These are phyloP conservation scores for Penicillium expansum DNA, from an alignment of 2,329 filamentous ascomycete genomes.

Conservation along the genomic window DNA sequence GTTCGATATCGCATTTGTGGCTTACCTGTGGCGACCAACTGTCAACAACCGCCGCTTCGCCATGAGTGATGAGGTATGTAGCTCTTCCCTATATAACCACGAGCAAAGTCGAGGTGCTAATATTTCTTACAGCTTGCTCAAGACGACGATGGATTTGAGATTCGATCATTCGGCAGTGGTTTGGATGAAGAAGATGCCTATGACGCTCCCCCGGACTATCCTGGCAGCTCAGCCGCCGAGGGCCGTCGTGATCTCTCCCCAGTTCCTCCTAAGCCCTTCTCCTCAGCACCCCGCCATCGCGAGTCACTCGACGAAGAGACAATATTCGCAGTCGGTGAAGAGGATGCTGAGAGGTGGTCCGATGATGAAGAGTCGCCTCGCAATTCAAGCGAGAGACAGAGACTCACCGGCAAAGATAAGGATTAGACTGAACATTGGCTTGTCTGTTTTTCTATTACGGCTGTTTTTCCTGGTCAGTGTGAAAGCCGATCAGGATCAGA, in stretches of 20 bases:
- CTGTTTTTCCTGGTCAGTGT: neutral
- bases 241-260: constrained; percentile 39
- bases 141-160: constrained; percentile 97
- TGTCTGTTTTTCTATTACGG: neutral
- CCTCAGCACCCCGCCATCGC: constrained; percentile 51
- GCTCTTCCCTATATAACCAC: neutral
- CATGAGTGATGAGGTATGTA: constrained; percentile 86
- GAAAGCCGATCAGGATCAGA: neutral
- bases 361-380: constrained; percentile 58
- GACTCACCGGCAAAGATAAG: constrained; percentile 48
- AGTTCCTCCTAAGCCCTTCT: constrained; percentile 50
- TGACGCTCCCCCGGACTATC: constrained; percentile 35
- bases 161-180: constrained; percentile 81
- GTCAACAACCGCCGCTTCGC: constrained; percentile 96
- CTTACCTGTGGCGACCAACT: constrained; percentile 94
- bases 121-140: constrained; percentile 67
- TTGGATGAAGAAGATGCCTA: constrained; percentile 61
- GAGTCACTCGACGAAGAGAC: constrained; percentile 82
- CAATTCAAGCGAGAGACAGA: constrained; percentile 51
- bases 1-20: constrained; percentile 85
- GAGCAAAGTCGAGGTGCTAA: constrained; percentile 29
- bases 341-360: constrained; percentile 80
- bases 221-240: constrained; percentile 31
- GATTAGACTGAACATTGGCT: constrained; percentile 1
- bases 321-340: constrained; percentile 81